phyloP scores from a whole-genome alignment of 2,329 filamentous ascomycete species.

The Tympanopsis confertula region DNA sequence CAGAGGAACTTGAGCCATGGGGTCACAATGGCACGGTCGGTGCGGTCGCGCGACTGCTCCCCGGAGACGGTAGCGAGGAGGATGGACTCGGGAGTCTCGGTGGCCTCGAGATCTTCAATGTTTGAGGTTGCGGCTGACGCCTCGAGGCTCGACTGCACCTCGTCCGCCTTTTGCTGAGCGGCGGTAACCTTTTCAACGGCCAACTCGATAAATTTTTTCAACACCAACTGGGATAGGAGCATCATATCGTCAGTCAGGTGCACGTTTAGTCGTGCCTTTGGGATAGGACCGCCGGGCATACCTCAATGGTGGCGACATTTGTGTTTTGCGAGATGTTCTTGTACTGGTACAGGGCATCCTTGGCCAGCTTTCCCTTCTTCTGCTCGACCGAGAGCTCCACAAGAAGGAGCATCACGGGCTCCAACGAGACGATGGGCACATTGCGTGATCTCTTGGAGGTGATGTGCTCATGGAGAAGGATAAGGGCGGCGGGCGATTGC shows the following conservation, averaged over 20 bases:
- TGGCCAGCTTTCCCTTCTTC: conserved; percentile 95
- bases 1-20: conserved; percentile 99
- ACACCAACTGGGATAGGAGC: conserved; percentile 51
- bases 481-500: conserved; percentile 83
- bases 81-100: conserved; percentile 95
- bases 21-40: conserved; percentile 93
- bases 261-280: conserved; percentile 1
- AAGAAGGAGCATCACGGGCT: conserved; percentile 96
- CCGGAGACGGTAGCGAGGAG: conserved; percentile 94
- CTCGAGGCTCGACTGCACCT: conserved; percentile 80
- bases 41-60: conserved; percentile 93
- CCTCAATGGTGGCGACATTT: conserved; percentile 95
- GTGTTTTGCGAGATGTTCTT: conserved; percentile 99
- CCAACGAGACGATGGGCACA: conserved; percentile 87
- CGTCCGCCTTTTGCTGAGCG: conserved; percentile 89
- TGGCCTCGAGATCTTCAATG: conserved; percentile 90
- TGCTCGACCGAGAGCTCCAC: conserved; percentile 94
- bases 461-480: conserved; percentile 96
- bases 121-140: conserved; percentile 60
- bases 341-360: conserved; percentile 98
- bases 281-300: conserved; percentile 20
- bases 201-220: conserved; percentile 96
- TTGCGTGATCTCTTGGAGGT: conserved; percentile 96
- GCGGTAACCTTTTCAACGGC: conserved; percentile 92
- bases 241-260: conserved; percentile 2